Evolutionary conservation across 2,329 filamentous ascomycete species (phyloP).

Genomic region (Pseudocercospora macadamiae): DNA sequence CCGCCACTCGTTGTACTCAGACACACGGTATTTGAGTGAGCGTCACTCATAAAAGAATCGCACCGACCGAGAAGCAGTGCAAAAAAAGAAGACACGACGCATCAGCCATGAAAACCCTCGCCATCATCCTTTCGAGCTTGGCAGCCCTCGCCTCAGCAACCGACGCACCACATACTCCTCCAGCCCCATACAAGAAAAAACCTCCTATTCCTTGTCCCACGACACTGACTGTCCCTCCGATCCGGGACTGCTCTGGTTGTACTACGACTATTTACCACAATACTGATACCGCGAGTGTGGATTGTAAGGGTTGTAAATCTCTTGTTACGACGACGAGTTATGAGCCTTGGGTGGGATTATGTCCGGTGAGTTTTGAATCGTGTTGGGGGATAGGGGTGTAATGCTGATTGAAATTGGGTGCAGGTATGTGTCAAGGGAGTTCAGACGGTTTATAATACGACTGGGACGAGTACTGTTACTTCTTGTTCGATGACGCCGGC

Average conservation of each 20-base stretch:
- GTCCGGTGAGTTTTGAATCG: slow-evolving; percentile 15
- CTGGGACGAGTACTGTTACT: slow-evolving; percentile 22
- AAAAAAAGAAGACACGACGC: too few species aligned
- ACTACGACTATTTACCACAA: slow-evolving; percentile 15
- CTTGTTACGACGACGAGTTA: slow-evolving; percentile 18
- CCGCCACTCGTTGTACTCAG: not conserved
- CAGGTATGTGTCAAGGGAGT: slow-evolving; percentile 15
- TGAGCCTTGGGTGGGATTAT: slow-evolving; percentile 8
- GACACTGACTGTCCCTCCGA: slow-evolving; percentile 14
- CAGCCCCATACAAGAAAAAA: not conserved
- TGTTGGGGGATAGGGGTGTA: not conserved
- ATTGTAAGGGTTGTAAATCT: slow-evolving; percentile 22
- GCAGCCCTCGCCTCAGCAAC: not conserved
- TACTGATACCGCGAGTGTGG: slow-evolving; percentile 16
- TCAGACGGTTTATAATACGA: slow-evolving; percentile 13
- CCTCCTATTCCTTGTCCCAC: slow-evolving; percentile 17
- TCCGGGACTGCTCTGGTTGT: slow-evolving; percentile 15
- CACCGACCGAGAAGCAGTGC: too few species aligned
- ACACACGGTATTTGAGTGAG: too few species aligned
- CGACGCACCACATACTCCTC: slow-evolving; percentile 1
- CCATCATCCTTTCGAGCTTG: not conserved
- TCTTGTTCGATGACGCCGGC: slow-evolving; percentile 11
- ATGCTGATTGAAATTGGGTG: slow-evolving; percentile 2
- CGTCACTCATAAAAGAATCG: too few species aligned
- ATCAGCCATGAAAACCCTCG: not conserved